phyloP scores from a whole-genome alignment of 2,329 filamentous ascomycete genomes.

The Curvularia hawaiiensis region DNA sequence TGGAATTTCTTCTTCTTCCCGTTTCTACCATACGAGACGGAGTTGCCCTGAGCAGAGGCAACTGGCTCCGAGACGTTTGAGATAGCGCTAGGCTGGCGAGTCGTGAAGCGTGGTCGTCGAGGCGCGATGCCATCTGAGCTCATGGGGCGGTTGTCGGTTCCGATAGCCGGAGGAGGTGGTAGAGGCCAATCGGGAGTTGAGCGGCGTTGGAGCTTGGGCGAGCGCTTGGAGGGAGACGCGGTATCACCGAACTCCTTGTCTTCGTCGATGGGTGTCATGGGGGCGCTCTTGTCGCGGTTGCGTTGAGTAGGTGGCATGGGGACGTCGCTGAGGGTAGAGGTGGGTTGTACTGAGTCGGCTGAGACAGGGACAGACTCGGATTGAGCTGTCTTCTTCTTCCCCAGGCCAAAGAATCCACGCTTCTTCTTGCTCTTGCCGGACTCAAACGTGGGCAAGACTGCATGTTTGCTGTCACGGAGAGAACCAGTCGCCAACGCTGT shows the following conservation, averaged over 20 bases:
- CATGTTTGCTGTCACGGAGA: slow-evolving; percentile 47
- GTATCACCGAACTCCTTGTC: slow-evolving; percentile 35
- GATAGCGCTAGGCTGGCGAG: slow-evolving; percentile 28
- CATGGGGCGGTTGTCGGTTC: slow-evolving; percentile 33
- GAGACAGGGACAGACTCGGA: slow-evolving; percentile 41
- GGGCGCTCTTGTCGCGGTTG: slow-evolving; percentile 30
- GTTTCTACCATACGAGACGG: slow-evolving; percentile 38
- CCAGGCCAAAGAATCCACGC: slow-evolving; percentile 57
- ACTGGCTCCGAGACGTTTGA: slow-evolving; percentile 33
- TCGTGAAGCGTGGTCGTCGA: slow-evolving; percentile 29
- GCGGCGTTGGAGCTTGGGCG: slow-evolving; percentile 56
- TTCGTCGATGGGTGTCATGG: slow-evolving; percentile 44
- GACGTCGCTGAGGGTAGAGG: slow-evolving; percentile 33
- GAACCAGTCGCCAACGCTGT: slow-evolving; percentile 44
- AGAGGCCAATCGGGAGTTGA: slow-evolving; percentile 58
- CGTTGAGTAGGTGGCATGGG: slow-evolving; percentile 37
- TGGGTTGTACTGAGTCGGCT: slow-evolving; percentile 31
- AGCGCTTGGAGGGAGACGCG: slow-evolving; percentile 23
- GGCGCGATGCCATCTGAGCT: slow-evolving; percentile 38
- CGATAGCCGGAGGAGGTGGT: slow-evolving; percentile 43
- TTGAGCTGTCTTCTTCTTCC: slow-evolving; percentile 63
- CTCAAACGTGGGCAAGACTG: slow-evolving; percentile 32
- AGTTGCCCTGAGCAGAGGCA: slow-evolving; percentile 23
- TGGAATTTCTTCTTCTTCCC: slow-evolving; percentile 70
- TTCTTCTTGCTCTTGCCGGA: slow-evolving; percentile 48